phyloP scores from a whole-genome alignment of 2,329 filamentous ascomycete genomes.

The Fusarium praegraminearum region DNA sequence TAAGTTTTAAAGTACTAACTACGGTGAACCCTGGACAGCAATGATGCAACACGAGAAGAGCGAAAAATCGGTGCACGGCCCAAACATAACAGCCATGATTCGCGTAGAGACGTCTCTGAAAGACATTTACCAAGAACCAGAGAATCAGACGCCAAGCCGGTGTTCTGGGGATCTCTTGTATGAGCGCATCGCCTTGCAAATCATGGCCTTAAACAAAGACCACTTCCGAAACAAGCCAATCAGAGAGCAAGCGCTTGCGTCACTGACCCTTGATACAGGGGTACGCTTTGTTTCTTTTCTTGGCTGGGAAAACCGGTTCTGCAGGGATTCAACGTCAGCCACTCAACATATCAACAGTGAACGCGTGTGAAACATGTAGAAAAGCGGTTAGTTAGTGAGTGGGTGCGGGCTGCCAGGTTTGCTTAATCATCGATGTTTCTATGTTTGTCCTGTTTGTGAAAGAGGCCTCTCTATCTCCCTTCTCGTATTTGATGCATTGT shows the following conservation, averaged over 20 bases:
- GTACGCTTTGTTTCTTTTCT: conserved; percentile 25
- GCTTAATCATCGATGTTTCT: conserved; percentile 27
- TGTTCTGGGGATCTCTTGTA: conserved; percentile 25
- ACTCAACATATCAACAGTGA: conserved; percentile 23
- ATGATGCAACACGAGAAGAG: conserved; percentile 30
- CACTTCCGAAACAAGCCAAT: conserved; percentile 17
- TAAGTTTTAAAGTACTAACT: not conserved
- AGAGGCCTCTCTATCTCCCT: conserved; percentile 33
- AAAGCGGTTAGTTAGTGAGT: not conserved
- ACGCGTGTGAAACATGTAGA: conserved; percentile 36
- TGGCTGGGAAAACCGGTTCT: conserved; percentile 40
- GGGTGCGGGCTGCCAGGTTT: not conserved
- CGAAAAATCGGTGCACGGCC: conserved; percentile 9
- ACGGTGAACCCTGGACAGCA: conserved; percentile 6
- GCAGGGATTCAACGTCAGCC: conserved; percentile 30
- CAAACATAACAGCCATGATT: conserved; percentile 16
- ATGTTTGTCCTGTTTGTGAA: conserved; percentile 21
- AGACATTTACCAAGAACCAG: not conserved
- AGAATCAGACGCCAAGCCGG: conserved; percentile 25
- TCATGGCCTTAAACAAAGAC: conserved; percentile 40
- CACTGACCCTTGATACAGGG: conserved; percentile 18
- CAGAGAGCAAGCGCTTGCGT: conserved; percentile 35
- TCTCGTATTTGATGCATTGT: conserved; percentile 25
- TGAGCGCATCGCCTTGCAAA: conserved; percentile 44
- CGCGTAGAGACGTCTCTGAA: conserved; percentile 7